Conservation (phyloP, 306 rosid species). For the Inga laurina region DNA sequence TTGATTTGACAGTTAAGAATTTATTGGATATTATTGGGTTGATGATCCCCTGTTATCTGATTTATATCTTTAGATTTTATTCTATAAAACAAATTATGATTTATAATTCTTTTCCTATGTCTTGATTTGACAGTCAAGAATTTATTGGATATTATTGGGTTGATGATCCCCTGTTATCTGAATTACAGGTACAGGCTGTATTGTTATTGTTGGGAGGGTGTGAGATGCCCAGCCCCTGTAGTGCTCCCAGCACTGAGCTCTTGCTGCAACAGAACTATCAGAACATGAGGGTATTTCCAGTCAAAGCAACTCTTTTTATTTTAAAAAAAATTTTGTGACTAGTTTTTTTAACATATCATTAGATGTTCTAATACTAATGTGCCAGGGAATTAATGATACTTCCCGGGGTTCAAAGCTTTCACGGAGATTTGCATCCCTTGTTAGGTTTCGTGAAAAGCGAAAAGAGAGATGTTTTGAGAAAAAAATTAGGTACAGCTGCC, state of each 20-base stretch:
- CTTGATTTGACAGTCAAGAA: neutral
- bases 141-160: slow-evolving; percentile 1
- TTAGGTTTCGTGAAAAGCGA: slow-evolving; percentile 79
- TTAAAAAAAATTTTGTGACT: neutral
- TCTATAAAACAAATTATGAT: neutral
- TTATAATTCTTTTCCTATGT: neutral
- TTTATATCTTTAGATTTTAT: neutral
- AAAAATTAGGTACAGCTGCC: slow-evolving; percentile 71
- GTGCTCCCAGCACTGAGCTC: slow-evolving; percentile 36
- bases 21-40: neutral
- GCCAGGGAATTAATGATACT: slow-evolving; percentile 55
- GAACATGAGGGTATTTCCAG: slow-evolving; percentile 48
- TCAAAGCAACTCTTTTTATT: slow-evolving; percentile 8
- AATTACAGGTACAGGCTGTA: slow-evolving; percentile 76
- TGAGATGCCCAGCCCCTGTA: slow-evolving; percentile 42
- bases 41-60: slow-evolving; percentile 4
- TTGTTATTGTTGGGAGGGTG: slow-evolving; percentile 63
- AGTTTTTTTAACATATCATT: neutral
- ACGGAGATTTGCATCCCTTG: slow-evolving; percentile 73
- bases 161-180: neutral
- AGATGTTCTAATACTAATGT: neutral
- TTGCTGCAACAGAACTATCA: slow-evolving; percentile 41
- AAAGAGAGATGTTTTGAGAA: slow-evolving; percentile 83
- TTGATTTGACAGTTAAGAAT: neutral
- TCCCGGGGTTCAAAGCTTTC: slow-evolving; percentile 59